Percentiles rank a stretch among this genome's conserved stretches.
These are phyloP conservation scores for Umbelopsis isabellina DNA, from an alignment of 192 early-diverging fungal species.

Conservation along the genomic window DNA sequence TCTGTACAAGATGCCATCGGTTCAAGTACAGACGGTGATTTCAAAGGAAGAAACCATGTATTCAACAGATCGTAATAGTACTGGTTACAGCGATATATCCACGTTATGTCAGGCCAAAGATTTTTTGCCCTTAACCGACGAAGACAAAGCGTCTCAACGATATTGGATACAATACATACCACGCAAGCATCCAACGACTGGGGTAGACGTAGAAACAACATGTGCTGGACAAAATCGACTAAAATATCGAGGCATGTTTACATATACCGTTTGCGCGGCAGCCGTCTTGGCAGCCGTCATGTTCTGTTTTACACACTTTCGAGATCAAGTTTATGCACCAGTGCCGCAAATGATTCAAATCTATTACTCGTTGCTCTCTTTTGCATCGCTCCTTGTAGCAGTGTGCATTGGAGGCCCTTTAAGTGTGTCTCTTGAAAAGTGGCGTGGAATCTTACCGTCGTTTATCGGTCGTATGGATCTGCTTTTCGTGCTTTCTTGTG, in stretches of 20 bases:
- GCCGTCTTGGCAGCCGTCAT: not conserved
- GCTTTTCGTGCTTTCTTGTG: not conserved
- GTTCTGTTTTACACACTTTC: not conserved
- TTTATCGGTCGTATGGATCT: not conserved
- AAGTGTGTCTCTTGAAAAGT: not conserved
- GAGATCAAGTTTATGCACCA: not conserved
- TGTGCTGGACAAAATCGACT: not conserved
- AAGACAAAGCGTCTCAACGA: not conserved
- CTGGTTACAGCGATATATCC: not conserved
- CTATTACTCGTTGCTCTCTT: slow-evolving; percentile 1
- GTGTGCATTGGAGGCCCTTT: not conserved
- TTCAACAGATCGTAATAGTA: not conserved
- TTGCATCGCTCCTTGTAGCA: not conserved
- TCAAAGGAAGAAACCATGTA: not conserved
- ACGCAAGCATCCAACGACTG: not conserved
- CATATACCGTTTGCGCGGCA: not conserved
- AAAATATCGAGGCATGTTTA: not conserved
- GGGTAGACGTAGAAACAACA: not conserved
- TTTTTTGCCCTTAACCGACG: not conserved
- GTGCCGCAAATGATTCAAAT: not conserved
- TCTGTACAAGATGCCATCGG: too few species aligned
- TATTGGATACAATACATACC: slow-evolving; percentile 11
- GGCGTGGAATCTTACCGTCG: not conserved
- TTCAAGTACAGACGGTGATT: too few species aligned
- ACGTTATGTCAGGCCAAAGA: slow-evolving; percentile 1